Conservation (phyloP, 2,329 filamentous ascomycete species). For the Trichoderma harzianum region DNA sequence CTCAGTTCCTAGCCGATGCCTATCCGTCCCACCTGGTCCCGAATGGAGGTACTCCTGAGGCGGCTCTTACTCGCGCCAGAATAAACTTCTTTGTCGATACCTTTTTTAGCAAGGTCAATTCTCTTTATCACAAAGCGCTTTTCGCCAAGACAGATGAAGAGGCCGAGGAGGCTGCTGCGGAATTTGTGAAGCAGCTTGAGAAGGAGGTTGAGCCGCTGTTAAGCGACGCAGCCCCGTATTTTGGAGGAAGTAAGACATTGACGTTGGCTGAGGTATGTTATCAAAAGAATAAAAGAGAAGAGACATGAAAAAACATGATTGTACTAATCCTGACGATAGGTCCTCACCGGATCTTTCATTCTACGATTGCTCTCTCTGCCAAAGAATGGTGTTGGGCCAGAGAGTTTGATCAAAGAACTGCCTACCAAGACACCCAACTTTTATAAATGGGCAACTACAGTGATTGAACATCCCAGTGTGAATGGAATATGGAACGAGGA, state of each 20-base stretch:
- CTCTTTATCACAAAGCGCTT: constrained; percentile 45
- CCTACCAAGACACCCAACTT: constrained; percentile 61
- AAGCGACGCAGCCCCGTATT: constrained; percentile 54
- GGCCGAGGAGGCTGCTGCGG: constrained; percentile 44
- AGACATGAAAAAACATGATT: too few species aligned
- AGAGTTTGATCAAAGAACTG: constrained; percentile 44
- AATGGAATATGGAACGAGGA: constrained; percentile 58
- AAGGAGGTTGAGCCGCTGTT: constrained; percentile 75
- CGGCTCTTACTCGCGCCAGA: constrained; percentile 60
- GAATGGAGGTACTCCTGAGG: constrained; percentile 46
- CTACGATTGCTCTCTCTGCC: constrained; percentile 55
- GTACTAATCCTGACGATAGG: constrained; percentile 38
- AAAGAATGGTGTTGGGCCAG: constrained; percentile 53
- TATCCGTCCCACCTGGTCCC: constrained; percentile 67
- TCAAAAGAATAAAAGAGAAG: neutral
- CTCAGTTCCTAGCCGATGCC: constrained; percentile 66
- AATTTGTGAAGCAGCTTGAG: constrained; percentile 52
- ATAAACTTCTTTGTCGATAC: constrained; percentile 72
- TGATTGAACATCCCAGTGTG: constrained; percentile 63
- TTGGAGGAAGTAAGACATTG: constrained; percentile 59
- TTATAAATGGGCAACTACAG: constrained; percentile 61
- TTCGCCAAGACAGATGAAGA: constrained; percentile 49
- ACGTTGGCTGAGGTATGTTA: constrained; percentile 68
- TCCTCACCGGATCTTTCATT: constrained; percentile 63
- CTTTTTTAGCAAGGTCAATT: constrained; percentile 59